Evolutionary conservation across 768 basidiomycete species (phyloP), one percentile per base, ranked within the genome.

Genomic region (Termitomyces sp.): DNA sequence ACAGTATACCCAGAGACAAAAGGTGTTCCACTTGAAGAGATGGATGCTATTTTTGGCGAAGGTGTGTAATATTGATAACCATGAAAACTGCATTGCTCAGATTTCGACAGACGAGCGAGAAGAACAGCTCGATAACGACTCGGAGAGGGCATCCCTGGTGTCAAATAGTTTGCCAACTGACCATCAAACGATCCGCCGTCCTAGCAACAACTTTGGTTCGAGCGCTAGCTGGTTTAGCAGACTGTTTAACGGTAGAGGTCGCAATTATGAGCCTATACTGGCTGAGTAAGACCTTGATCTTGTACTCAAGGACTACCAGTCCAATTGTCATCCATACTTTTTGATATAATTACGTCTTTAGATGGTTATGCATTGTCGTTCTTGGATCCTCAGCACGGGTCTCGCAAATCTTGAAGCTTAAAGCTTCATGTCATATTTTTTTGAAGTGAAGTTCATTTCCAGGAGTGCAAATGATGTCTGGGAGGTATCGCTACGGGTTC

Each of bases 31-130:
- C 72, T 94, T 50, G 93, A 95, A 71, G 91, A 94, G 67, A 91
- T 95, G 86, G 93, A 94, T 64, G 83, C 80, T 23, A 84, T 94
- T 16, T 95, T 95, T 69, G 88, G 91, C 42, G 91, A 94, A 84
- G 89, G 88, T 86, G 53, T n/a, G 68, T 44, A 46, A 0, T 33
- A 42, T 36, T 22, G 27, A 16, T 13, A 5, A 36, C 6, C 13
- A 18, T 32, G 16, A 31, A 9, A 13, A n/a, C 39, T 42, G 29
- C 36, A 16, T 36, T 42, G 13, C 18, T n/a, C 18, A 42, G 15
- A 22, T 18, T 12, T 13, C 13, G 18, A 10, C 13, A 70, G 66
- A 68, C 31, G 68, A 79, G 65, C 68, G 74, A 62, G 82, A 88
- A 66, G 86, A 84, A 67, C 73, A 76, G 52, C 65, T 83, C 23